Percentiles rank a stretch among this genome's conserved stretches.
phyloP scores from a whole-genome alignment of 106 monocot species.

The Phalaenopsis equestris region DNA sequence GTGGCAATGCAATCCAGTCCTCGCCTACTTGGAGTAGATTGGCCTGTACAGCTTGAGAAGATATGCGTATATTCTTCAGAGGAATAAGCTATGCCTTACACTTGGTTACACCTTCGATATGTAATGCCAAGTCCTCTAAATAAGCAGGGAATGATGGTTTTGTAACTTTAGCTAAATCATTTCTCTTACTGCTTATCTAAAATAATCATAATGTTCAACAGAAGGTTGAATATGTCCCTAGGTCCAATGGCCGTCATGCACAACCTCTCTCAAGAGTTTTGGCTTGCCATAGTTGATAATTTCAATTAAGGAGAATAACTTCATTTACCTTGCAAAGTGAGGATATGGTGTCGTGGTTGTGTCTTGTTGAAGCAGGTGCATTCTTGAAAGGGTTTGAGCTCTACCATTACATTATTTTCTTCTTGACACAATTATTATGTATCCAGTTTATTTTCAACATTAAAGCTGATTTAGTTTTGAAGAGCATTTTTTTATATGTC shows the following conservation, averaged over 20 bases:
- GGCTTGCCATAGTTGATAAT: neutral
- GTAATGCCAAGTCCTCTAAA: neutral
- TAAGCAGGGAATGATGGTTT: neutral
- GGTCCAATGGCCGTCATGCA: neutral
- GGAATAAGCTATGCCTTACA: constrained; percentile 9
- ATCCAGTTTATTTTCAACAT: constrained; percentile 1
- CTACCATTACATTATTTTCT: neutral
- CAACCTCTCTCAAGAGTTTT: neutral
- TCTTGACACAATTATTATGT: neutral
- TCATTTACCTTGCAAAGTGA: constrained; percentile 1
- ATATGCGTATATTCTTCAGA: constrained; percentile 22
- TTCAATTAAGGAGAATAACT: neutral
- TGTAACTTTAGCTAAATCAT: neutral
- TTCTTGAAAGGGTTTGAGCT: neutral
- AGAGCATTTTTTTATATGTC: neutral
- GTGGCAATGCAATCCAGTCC: constrained; percentile 60
- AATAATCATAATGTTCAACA: neutral
- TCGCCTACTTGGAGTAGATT: constrained; percentile 56
- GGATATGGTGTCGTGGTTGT: neutral
- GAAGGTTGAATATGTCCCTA: neutral
- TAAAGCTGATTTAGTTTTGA: constrained; percentile 6
- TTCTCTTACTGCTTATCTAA: neutral
- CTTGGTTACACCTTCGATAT: neutral
- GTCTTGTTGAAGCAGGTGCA: neutral
- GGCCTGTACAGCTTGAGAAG: constrained; percentile 69